Conservation (phyloP, 192 early-diverging fungal species). For the Coemansia sp. region DNA sequence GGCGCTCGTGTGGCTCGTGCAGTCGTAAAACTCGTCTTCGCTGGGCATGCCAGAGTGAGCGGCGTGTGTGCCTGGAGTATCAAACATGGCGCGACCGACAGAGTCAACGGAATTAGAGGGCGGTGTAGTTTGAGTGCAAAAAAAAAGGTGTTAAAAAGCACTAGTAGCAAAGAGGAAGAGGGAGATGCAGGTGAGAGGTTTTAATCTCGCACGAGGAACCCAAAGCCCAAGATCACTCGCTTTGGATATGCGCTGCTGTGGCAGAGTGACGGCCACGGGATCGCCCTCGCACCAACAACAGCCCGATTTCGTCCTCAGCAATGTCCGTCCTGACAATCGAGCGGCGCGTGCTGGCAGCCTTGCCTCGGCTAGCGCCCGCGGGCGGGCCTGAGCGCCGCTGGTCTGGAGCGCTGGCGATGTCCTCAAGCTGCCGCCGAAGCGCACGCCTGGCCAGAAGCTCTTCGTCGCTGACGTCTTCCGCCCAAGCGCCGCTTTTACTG, state of each 20-base stretch:
- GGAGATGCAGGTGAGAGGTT: not conserved
- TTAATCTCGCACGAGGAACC: not conserved
- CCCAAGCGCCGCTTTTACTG: too few species aligned
- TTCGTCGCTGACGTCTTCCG: not conserved
- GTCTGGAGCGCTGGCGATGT: constrained; percentile 9
- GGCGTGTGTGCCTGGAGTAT: not conserved
- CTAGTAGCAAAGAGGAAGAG: not conserved
- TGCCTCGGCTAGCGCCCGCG: not conserved
- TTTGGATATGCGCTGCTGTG: not conserved
- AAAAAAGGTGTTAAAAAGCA: not conserved
- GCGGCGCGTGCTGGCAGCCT: not conserved
- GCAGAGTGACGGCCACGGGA: not conserved
- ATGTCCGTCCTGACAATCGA: not conserved
- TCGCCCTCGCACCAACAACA: constrained; percentile 30
- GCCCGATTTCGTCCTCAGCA: constrained; percentile 31
- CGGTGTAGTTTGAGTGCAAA: not conserved
- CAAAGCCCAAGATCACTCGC: not conserved
- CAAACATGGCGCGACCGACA: constrained; percentile 2
- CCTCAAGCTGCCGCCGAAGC: constrained; percentile 10
- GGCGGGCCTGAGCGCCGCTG: not conserved
- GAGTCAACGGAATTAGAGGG: not conserved
- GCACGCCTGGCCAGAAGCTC: not conserved
- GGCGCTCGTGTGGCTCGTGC: constrained; percentile 19
- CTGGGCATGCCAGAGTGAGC: constrained; percentile 11
- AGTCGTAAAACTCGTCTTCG: constrained; percentile 48